Conservation (phyloP, 345 rosid species). For the Kernera saxatilis region DNA sequence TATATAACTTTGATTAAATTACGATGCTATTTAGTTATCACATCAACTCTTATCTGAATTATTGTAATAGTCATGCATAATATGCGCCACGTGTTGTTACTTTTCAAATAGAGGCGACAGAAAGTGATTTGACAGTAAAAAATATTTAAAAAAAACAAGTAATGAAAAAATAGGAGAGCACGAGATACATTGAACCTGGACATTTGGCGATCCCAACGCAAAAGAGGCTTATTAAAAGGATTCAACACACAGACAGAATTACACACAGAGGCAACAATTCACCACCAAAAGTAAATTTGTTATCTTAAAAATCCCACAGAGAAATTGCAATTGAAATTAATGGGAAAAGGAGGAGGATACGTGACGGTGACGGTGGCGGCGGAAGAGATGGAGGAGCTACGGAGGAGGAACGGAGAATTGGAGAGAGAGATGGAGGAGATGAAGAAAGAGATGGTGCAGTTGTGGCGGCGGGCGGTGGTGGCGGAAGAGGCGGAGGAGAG, state of each 20-base stretch:
- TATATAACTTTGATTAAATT: no score
- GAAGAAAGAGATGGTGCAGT: constrained; percentile 19
- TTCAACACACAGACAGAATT: background rate
- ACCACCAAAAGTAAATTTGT: background rate
- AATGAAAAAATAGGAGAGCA: background rate
- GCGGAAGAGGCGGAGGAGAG: constrained; percentile 85
- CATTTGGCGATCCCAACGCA: constrained; percentile 13
- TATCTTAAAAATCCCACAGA: background rate
- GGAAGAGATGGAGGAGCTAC: constrained; percentile 27
- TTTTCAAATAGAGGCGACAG: background rate
- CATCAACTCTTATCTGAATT: no score
- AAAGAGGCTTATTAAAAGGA: constrained; percentile 19
- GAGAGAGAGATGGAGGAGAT: constrained; percentile 34
- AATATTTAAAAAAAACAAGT: background rate
- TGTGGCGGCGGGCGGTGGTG: constrained; percentile 50
- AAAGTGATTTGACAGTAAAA: background rate
- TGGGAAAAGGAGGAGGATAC: constrained; percentile 5
- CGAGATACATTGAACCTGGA: constrained; percentile 69
- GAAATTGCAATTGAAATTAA: background rate
- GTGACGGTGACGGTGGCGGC: constrained; percentile 3
- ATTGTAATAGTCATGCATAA: background rate
- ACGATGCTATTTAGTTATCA: no score
- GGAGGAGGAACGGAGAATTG: constrained; percentile 52
- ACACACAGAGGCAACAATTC: background rate
- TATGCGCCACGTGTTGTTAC: constrained; percentile 2